Evolutionary conservation across 106 monocot species (phyloP), one percentile per base, ranked within the genome.

Genomic region (Allium fistulosum): DNA sequence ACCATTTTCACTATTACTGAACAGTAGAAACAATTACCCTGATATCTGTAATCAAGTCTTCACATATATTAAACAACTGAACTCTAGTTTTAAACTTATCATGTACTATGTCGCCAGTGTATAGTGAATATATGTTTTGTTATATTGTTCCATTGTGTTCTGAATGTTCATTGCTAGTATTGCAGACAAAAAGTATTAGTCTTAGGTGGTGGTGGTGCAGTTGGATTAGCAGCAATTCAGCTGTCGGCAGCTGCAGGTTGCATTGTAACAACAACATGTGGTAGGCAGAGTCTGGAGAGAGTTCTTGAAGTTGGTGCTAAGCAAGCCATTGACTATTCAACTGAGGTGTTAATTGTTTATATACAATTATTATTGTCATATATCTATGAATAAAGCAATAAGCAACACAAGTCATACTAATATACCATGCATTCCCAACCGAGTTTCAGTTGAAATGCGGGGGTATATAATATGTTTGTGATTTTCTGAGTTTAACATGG

Each of bases 221-320:
- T 99, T 83, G 99, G 99, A 59, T 57, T 99, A 70, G 81, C 90
- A 80, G 99, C 99, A 71, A 83, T 93, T 79, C 99, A 99, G 72
- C 75, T 93, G 65, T 80, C 93, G 27, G 90, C 86, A 50, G 87
- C 87, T 72, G 61, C 61, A 48, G 90, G 85, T 11, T 99, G 99
- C 69, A 79, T 58, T 59, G 99, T 99, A 11, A 75, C 83, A 77
- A 74, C 93, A 55, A 85, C 89, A 59, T 99, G 99, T 76, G 93
- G 99, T 80, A 73, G 77, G 50, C 75, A 80, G 73, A 99, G 99
- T 73, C 80, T 99, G 63, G 87, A 99, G 22, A 80, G 75, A 14
- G 83, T 85, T 49, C 55, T 90, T 51, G 65, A 69, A 51, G 87
- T 79, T 85, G 99, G 99, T 51, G 99, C 92, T 51, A 90, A 93